phyloP scores from a whole-genome alignment of 306 rosid genomes.

The Prunus salicina region DNA sequence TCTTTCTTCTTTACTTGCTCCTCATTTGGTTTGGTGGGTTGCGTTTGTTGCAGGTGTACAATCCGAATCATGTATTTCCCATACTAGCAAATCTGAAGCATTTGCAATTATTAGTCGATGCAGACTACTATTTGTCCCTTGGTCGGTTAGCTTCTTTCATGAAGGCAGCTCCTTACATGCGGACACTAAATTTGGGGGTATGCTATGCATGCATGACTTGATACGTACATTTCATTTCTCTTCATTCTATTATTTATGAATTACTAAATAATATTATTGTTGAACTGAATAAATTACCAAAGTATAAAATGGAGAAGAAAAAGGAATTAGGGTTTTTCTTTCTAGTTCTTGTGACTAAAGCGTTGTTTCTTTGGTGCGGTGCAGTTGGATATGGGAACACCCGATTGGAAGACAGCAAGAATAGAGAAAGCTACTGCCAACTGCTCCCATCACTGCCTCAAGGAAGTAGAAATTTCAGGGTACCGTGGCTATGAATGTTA shows the following conservation, averaged over 20 bases:
- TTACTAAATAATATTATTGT: too few relatives aligned
- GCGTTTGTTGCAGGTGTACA: background rate
- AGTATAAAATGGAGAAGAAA: background rate
- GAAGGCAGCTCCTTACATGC: background rate
- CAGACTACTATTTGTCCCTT: background rate
- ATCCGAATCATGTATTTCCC: background rate
- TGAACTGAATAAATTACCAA: too few relatives aligned
- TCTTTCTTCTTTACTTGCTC: background rate
- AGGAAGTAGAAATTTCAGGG: background rate
- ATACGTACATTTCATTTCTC: background rate
- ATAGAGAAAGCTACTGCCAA: background rate
- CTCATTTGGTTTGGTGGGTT: background rate
- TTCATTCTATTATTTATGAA: too few relatives aligned
- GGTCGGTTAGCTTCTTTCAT: background rate
- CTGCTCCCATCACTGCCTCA: background rate
- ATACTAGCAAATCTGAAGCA: too few relatives aligned
- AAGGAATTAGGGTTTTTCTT: background rate
- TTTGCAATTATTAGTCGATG: background rate
- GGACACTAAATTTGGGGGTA: background rate
- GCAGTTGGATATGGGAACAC: background rate
- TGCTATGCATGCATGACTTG: background rate
- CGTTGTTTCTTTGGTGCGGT: background rate
- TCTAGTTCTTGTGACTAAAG: background rate
- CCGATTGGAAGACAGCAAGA: background rate
- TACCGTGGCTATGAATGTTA: background rate